Evolutionary conservation across 208 protist species (phyloP).

Genomic region (Acanthamoeba rhysodes): DNA sequence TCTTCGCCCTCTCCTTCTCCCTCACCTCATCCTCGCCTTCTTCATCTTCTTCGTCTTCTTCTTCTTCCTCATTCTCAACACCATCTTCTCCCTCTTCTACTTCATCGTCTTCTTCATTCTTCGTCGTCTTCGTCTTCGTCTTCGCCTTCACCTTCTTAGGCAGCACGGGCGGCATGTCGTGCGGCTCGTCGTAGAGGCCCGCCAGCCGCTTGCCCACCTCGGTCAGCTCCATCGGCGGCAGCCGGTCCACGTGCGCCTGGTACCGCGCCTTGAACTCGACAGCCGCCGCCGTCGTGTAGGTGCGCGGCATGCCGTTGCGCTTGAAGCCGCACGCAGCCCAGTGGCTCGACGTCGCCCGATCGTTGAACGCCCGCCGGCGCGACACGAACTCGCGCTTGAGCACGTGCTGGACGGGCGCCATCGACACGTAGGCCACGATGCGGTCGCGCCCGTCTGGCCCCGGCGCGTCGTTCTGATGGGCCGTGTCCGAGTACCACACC

Average conservation of each 20-base stretch:
- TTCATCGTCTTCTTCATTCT: background rate
- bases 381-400: conserved; percentile 26
- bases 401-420: conserved; percentile 32
- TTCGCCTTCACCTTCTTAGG: background rate
- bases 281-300: background rate
- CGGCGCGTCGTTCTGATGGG: conserved; percentile 34
- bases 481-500: conserved; percentile 53
- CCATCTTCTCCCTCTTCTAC: background rate
- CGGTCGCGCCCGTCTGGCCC: background rate
- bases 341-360: conserved; percentile 46
- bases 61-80: background rate
- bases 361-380: background rate
- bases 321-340: conserved; percentile 50
- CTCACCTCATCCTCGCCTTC: background rate
- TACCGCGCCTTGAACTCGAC: conserved; percentile 24
- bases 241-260: background rate
- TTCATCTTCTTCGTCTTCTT: background rate
- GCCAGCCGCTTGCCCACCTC: conserved; percentile 43
- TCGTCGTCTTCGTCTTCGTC: background rate
- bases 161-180: background rate
- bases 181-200: conserved; percentile 22
- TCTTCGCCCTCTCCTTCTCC: background rate
- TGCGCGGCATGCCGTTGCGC: conserved; percentile 43
- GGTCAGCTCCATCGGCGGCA: conserved; percentile 7
- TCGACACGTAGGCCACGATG: conserved; percentile 56